phyloP scores from a whole-genome alignment of 1,139 yeast species.

The Saccharomyces hybrid region DNA sequence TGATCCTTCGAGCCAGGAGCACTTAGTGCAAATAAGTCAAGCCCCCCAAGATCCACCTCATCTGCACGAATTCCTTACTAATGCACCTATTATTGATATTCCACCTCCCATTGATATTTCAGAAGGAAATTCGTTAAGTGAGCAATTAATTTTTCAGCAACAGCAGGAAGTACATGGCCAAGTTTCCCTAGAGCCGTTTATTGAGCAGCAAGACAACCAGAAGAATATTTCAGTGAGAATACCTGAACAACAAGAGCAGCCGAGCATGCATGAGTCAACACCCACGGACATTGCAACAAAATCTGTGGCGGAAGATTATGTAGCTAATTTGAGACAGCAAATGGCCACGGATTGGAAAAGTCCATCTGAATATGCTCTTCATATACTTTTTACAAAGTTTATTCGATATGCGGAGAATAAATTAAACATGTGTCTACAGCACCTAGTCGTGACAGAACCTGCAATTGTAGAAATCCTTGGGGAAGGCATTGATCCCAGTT shows the following conservation, averaged over 20 bases:
- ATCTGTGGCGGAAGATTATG: constrained; percentile 18
- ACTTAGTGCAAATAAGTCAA: neutral
- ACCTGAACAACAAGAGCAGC: neutral
- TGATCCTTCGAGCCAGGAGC: neutral
- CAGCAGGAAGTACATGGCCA: neutral
- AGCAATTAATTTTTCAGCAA: neutral
- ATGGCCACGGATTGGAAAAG: constrained; percentile 63
- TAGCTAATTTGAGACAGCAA: constrained; percentile 34
- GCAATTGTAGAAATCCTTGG: constrained; percentile 75
- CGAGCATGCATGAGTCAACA: constrained; percentile 30
- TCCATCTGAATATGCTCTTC: constrained; percentile 89
- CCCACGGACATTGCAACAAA: constrained; percentile 1
- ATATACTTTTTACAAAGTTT: constrained; percentile 89
- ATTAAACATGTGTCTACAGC: constrained; percentile 63
- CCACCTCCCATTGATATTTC: constrained; percentile 12
- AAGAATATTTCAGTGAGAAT: neutral
- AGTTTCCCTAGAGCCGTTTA: neutral
- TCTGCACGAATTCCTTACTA: neutral
- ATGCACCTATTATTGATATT: constrained; percentile 10
- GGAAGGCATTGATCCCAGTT: constrained; percentile 78
- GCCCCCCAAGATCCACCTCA: neutral
- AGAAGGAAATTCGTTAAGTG: constrained; percentile 5
- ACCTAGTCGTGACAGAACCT: constrained; percentile 66
- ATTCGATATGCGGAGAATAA: constrained; percentile 89
- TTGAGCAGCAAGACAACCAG: neutral